A percentile compares a stretch with the other conserved stretches of the same genome.
Conservation (phyloP, 305 asterid genomes). For the Fraxinus sp. region DNA sequence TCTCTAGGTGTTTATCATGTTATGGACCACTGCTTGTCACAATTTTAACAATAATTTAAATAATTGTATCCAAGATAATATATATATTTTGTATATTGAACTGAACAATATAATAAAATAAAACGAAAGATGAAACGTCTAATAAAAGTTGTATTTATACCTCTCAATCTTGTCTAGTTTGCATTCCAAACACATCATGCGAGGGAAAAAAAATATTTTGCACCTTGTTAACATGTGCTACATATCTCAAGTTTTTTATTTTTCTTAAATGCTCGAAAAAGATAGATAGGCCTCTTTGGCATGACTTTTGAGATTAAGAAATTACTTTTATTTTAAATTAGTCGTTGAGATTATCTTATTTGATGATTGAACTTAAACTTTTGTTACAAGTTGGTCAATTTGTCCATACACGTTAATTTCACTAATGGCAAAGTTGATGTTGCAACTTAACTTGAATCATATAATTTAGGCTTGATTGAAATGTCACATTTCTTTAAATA, state of each 20-base stretch:
- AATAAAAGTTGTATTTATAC: neutral
- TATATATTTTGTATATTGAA: neutral
- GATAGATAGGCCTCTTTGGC: neutral
- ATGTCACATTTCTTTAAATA: neutral
- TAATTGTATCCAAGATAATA: neutral
- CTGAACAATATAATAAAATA: neutral
- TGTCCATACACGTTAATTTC: neutral
- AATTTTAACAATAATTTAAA: neutral
- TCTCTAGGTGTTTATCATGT: constrained; percentile 23
- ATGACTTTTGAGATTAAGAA: neutral
- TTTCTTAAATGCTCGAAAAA: neutral
- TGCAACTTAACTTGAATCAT: neutral
- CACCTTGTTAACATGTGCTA: neutral
- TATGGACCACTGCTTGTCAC: constrained; percentile 4
- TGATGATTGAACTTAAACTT: neutral
- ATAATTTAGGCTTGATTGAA: neutral
- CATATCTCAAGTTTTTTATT: neutral
- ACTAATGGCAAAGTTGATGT: neutral
- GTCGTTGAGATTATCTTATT: neutral
- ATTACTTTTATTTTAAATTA: neutral
- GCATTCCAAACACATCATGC: neutral
- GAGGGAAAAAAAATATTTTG: neutral
- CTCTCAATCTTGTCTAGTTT: neutral
- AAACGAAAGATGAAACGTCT: neutral
- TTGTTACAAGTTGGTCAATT: neutral